Base-by-base conservation (phyloP, 2,329 filamentous ascomycete species). In the Helicocarpus griseus region DNA sequence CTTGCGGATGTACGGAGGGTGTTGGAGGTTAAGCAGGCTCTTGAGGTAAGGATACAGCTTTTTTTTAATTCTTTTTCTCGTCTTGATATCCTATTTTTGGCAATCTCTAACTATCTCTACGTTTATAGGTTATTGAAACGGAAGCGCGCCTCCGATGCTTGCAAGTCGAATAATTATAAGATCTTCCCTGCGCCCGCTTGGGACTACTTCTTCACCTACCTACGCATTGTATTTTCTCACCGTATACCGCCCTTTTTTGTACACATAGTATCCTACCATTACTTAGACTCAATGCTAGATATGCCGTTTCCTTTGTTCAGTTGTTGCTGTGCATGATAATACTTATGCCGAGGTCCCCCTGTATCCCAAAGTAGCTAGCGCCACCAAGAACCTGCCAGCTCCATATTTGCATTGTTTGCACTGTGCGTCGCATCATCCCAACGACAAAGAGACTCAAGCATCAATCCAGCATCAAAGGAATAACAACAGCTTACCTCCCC, bases 11-110 rank as follows among this genome's bases (percentile, higher is more conserved):
- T 89, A 56, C 82, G 93, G 67, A 86, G 89, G 73, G 88, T 95
- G 58, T 76, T 98, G 63, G 93, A 98, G 74, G 93, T 97, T 58
- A 85, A 87, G 72, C 93, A 98, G 74, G 93, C 93, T 63, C 77
- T 98, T 63, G 93, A 98, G 71, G 93, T 95, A 71, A 82, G 84
- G 35, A 19, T 29, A 14, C 41, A 19, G 11, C 17, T 28, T 50
- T 11, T 43, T 17, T 13, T 31, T 26, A 22, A 13, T 24, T 46
- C 26, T n/a, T 43, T 31, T 21, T 45, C 7, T 35, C 21, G n/a
- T 39, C n/a, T 31, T 38, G 45, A 28, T 26, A 9, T 39, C 47
- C n/a, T 40, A 52, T 38, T 55, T 60, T 60, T 60, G n/a, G 14
- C 28, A 22, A 26, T 31, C 38, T 31, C 35, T 41, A 35, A 38